phyloP scores from a whole-genome alignment of 208 protist genomes.

The Leishmania amazonensis region DNA sequence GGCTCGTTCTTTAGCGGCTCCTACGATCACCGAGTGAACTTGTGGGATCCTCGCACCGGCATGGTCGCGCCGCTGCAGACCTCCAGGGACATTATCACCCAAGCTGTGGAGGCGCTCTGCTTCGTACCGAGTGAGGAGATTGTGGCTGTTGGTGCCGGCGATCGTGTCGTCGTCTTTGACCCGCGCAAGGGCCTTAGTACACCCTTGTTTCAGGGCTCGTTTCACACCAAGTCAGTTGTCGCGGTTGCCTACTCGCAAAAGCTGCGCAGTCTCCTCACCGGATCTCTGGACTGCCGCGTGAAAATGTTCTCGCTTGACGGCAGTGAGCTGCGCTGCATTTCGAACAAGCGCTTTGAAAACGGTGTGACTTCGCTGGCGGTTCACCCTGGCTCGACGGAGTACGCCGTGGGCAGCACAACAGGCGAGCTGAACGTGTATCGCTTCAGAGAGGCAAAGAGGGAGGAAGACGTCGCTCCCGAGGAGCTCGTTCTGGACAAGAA shows the following conservation, averaged over 20 bases:
- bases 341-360: constrained; percentile 65
- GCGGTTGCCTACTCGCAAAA: constrained; percentile 63
- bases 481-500: constrained; percentile 21
- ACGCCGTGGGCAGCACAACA: constrained; percentile 64
- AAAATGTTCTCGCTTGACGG: constrained; percentile 75
- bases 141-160: constrained; percentile 55
- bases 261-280: constrained; percentile 68
- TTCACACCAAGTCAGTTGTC: constrained; percentile 85
- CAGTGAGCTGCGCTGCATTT: constrained; percentile 49
- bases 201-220: constrained; percentile 54
- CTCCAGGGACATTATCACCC: constrained; percentile 26
- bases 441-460: constrained; percentile 40
- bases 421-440: constrained; percentile 73
- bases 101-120: constrained; percentile 69
- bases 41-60: constrained; percentile 81
- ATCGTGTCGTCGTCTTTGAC: constrained; percentile 73
- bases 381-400: constrained; percentile 70
- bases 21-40: constrained; percentile 81
- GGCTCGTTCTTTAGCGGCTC: constrained; percentile 83
- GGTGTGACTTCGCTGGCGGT: constrained; percentile 65
- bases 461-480: constrained; percentile 25
- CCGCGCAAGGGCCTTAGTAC: constrained; percentile 57
- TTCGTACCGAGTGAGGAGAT: constrained; percentile 38
- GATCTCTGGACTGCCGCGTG: constrained; percentile 76
- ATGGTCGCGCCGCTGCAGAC: constrained; percentile 56